These are phyloP conservation scores for Alternaria alternata DNA, from an alignment of 2,329 filamentous ascomycete genomes.

Conservation along the genomic window DNA sequence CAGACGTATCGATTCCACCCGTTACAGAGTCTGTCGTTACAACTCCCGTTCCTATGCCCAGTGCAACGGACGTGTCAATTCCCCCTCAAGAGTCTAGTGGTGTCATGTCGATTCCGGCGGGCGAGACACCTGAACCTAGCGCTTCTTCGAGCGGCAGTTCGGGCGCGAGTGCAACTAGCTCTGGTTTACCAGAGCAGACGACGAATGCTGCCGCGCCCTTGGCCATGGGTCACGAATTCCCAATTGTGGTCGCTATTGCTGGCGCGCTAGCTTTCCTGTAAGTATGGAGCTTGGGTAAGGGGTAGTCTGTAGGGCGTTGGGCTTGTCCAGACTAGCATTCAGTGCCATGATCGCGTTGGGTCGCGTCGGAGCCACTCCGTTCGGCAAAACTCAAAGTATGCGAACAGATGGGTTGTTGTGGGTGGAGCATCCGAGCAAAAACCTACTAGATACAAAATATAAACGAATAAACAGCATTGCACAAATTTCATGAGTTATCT, in stretches of 20 bases:
- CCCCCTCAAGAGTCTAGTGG: slow-evolving; percentile 27
- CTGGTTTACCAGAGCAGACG: slow-evolving; percentile 10
- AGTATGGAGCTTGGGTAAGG: not conserved
- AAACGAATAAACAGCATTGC: not conserved
- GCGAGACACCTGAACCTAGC: slow-evolving; percentile 31
- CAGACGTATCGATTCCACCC: slow-evolving; percentile 17
- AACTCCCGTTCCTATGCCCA: not conserved
- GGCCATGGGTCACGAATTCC: slow-evolving; percentile 19
- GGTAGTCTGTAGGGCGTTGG: not conserved
- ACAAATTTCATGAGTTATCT: not conserved
- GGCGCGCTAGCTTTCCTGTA: slow-evolving; percentile 39
- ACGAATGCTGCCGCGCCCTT: slow-evolving; percentile 31
- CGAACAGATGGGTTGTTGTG: not conserved
- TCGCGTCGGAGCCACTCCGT: slow-evolving; percentile 1
- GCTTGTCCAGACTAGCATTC: not conserved
- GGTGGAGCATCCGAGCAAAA: not conserved
- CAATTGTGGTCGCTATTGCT: slow-evolving; percentile 27
- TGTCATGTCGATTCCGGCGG: slow-evolving; percentile 28
- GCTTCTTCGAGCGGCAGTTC: slow-evolving; percentile 6
- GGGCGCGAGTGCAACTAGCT: not conserved
- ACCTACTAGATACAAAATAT: not conserved
- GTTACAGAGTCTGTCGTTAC: slow-evolving; percentile 2
- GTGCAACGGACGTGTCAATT: slow-evolving; percentile 28
- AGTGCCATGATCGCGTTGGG: not conserved
- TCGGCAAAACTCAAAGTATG: not conserved